Evolutionary conservation across 495 filamentous ascomycete genomes (phyloP).

Genomic region (Tetracladium setigerum): DNA sequence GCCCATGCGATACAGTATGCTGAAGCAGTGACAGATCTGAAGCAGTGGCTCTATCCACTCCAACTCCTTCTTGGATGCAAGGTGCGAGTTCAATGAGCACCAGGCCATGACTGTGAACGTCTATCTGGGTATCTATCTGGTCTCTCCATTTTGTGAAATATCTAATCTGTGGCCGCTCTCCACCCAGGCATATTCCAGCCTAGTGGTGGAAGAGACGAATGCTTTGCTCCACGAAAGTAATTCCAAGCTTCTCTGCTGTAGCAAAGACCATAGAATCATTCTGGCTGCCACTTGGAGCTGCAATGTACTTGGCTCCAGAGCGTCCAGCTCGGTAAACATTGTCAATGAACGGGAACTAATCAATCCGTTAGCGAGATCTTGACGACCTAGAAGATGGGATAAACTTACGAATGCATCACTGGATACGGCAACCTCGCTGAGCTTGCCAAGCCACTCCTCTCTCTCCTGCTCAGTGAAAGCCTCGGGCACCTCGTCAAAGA

Average conservation of each 20-base stretch:
- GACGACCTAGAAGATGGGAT: neutral
- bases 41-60: neutral
- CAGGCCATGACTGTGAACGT: neutral
- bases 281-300: conserved; percentile 87
- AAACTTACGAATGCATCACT: conserved; percentile 90
- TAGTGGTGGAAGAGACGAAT: conserved; percentile 27
- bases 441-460: conserved; percentile 69
- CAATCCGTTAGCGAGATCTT: neutral
- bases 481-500: conserved; percentile 86
- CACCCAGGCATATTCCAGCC: neutral
- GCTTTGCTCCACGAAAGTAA: conserved; percentile 55
- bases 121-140: conserved; percentile 23
- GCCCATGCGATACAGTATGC: neutral
- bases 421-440: conserved; percentile 76
- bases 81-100: neutral
- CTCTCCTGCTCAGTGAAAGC: conserved; percentile 80
- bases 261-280: conserved; percentile 84
- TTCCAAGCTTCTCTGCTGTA: conserved; percentile 87
- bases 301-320: conserved; percentile 91
- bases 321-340: conserved; percentile 86
- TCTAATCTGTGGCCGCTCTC: neutral
- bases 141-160: conserved; percentile 13
- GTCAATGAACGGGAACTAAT: conserved; percentile 95
- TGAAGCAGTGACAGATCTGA: neutral
- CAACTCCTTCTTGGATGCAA: neutral